Base-by-base conservation (phyloP, 108 stramenopile genomes). In the Pelagomonas calceolata region DNA sequence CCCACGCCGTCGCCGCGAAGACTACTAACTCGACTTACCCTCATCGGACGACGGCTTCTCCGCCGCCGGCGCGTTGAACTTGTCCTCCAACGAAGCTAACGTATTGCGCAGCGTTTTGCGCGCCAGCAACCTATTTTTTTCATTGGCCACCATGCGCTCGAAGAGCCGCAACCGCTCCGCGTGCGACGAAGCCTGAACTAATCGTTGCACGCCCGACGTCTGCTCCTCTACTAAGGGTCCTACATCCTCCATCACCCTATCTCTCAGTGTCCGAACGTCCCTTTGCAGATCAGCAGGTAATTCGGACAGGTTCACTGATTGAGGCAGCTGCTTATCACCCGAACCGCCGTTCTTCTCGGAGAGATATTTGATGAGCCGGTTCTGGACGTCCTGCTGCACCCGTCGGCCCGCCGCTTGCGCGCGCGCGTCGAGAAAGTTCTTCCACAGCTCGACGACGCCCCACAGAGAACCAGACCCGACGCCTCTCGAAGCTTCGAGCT, bases 321-420 rank as follows among this genome's bases (percentile, higher is more conserved):
- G 51, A 7, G 91, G 91, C 0, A 90, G 68, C 73, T 90, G 88
- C 34, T 85, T 82, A 21, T 83, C 84, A 36, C 83, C 81, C 0
- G 78, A 30, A 65, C 4, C 87, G 87, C 80, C 79, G 83, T 46
- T 90, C 88, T 64, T 90, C 85, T 75, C 84, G 83, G 16, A 90
- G 71, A 67, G 84, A 32, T 33, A 92, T 30, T 85, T 80, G 39
- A 88, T 78, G 44, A 90, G 72, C 68, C 84, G 83, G 45, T 86
- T 89, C 75, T 92, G 88, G 71, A 92, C 88, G 68, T 92, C 91
- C 73, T 78, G 76, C 79, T 92, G 89, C 80, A 92, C 78, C 66
- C 89, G 87, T 74, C 88, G 88, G 69, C 88, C 88, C 16, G 85
- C 70, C 39, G 86, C 85, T 72, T 88, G 78, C 30, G 89, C 80